Percentiles rank a stretch among this genome's conserved stretches.
Conservation (phyloP, 2,329 filamentous ascomycete species). For the Onygenales sp. region DNA sequence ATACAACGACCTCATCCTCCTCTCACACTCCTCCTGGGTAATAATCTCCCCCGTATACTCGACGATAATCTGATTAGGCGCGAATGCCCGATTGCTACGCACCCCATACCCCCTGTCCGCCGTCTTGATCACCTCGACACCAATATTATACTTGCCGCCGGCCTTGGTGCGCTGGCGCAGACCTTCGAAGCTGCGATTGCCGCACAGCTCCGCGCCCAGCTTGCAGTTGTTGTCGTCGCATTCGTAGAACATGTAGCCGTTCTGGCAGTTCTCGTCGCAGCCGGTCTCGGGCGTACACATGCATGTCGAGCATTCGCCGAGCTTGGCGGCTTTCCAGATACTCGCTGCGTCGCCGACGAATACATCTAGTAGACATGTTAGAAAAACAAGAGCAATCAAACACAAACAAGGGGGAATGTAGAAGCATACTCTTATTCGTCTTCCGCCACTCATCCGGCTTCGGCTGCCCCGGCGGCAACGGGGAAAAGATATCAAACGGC, state of each 20-base stretch:
- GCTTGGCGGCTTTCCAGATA: conserved; percentile 70
- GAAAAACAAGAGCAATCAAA: conserved; percentile 9
- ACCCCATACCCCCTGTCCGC: conserved; percentile 82
- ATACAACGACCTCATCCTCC: conserved; percentile 86
- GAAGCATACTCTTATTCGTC: conserved; percentile 67
- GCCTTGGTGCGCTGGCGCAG: conserved; percentile 64
- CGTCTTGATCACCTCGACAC: conserved; percentile 92
- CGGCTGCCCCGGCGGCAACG: conserved; percentile 72
- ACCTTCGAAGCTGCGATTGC: conserved; percentile 79
- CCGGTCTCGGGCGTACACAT: conserved; percentile 68
- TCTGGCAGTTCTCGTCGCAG: conserved; percentile 85
- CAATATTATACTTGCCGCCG: conserved; percentile 80
- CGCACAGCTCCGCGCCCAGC: conserved; percentile 61
- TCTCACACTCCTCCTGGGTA: conserved; percentile 84
- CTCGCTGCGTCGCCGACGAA: conserved; percentile 77
- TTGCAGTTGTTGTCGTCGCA: conserved; percentile 87
- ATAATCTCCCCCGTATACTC: conserved; percentile 98
- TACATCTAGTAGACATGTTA: conserved; percentile 54
- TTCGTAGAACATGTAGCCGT: conserved; percentile 94
- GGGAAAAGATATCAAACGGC: conserved; percentile 82
- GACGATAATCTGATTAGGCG: conserved; percentile 89
- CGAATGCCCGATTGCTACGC: conserved; percentile 78
- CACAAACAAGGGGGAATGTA: not conserved
- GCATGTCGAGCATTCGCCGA: conserved; percentile 66
- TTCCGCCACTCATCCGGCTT: conserved; percentile 92